Base-by-base conservation (phyloP, 202 grass and related monocot species). In the Zizania palustris region DNA sequence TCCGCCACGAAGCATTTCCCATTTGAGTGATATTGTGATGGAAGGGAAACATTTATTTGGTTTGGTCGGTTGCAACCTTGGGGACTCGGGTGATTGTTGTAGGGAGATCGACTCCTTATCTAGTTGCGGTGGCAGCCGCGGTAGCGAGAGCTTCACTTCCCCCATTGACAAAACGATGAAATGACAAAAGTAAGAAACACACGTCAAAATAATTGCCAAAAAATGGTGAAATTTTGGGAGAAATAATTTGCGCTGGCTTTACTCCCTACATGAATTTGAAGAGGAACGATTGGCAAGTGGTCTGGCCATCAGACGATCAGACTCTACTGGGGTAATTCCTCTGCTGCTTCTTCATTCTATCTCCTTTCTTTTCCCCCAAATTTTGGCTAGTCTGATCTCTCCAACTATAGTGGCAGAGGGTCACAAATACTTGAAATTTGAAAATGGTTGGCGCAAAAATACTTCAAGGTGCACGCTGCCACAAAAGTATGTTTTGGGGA, bases 241-340 rank as follows among this genome's bases (percentile, higher is more conserved):
- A 49, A 34, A 14, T 8, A 65, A 36, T 8, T 61, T 2, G 11
- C 3, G 18, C 49, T 22, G 48, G 38, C 2, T 73, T 41, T 7
- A 18, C 51, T 39, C 54, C 12, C 36, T 34, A 89, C 80, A 74
- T 87, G 22, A 74, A 58, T 36, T 87, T 85, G 66, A 71, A 33
- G 60, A 89, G 73, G 81, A 91, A 95, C 40, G 86, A 91, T 54
- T 84, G 85, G 53, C 91, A 82, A 28, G 86, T 84, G 51, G 84
- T 87, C 75, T 95, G 92, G 42, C 92, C 84, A 34, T 81, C 65
- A 38, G 76, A 64, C 4, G 84, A 77, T 37, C 85, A 77, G 64
- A 81, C 46, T 44, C 68, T 55, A 42, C 69, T 70, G 20, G 1
- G 61, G 71, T 69, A 63, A 58, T 78, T 60, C 58, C 48, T 69